phyloP scores from a whole-genome alignment of 495 filamentous ascomycete species.

The Evernia prunastri region DNA sequence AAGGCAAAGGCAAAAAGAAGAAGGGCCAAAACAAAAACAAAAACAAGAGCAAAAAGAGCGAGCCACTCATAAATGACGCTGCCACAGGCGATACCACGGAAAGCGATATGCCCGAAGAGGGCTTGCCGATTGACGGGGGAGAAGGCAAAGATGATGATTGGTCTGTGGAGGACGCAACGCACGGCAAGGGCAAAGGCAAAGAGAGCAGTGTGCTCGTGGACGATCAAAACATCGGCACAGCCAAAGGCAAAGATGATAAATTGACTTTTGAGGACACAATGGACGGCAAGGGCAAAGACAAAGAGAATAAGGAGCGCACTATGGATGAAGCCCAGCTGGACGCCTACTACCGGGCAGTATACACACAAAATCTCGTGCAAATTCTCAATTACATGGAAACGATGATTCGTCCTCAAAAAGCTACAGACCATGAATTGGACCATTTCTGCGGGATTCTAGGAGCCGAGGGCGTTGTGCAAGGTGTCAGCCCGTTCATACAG shows the following conservation, averaged over 20 bases:
- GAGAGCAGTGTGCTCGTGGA: not conserved
- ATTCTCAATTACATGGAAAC: not conserved
- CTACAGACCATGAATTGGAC: no score
- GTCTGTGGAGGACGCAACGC: not conserved
- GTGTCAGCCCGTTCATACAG: not conserved
- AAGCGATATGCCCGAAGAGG: not conserved
- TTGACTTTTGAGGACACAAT: not conserved
- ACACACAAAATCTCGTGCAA: no score
- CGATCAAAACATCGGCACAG: not conserved
- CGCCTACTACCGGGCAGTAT: no score
- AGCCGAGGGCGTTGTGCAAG: no score
- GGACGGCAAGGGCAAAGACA: not conserved
- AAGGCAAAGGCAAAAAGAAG: no score
- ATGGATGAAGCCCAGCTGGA: no score
- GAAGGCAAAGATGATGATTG: not conserved
- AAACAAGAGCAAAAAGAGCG: not conserved
- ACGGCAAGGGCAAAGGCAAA: not conserved
- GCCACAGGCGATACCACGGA: not conserved
- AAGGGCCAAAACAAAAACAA: no score
- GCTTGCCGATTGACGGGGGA: not conserved
- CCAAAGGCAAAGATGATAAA: not conserved
- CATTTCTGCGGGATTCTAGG: no score
- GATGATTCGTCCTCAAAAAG: not conserved
- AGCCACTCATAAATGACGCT: not conserved
- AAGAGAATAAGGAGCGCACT: no score